phyloP scores from a whole-genome alignment of 352 stramenopile species.

The Elongisporangium undulatum region DNA sequence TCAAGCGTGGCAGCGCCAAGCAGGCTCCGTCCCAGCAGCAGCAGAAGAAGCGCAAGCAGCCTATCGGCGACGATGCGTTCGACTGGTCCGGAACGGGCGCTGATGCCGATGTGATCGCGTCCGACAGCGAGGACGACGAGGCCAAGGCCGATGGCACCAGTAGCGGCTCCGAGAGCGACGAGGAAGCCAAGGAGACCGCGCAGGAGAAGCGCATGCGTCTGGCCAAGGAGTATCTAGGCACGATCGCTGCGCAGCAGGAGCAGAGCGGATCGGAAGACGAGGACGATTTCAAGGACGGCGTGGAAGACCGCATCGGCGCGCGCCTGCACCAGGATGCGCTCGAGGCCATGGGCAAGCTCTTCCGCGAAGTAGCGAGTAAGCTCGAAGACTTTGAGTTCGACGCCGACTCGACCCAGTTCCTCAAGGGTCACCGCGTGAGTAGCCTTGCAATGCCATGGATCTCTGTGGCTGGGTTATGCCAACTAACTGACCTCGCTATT shows the following conservation, averaged over 20 bases:
- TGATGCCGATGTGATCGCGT: slow-evolving; percentile 56
- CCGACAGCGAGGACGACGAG: slow-evolving; percentile 63
- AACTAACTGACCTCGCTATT: slow-evolving; percentile 11
- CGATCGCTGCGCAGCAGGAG: slow-evolving; percentile 72
- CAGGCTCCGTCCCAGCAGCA: slow-evolving; percentile 9
- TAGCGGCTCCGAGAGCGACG: slow-evolving; percentile 25
- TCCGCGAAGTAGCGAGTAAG: slow-evolving; percentile 76
- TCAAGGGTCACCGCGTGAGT: slow-evolving; percentile 54
- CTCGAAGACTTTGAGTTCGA: slow-evolving; percentile 86
- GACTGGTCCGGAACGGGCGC: slow-evolving; percentile 60
- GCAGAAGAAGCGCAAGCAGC: slow-evolving; percentile 57
- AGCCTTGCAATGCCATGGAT: neutral
- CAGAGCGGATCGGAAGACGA: slow-evolving; percentile 24
- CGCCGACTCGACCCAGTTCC: slow-evolving; percentile 65
- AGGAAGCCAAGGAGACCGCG: slow-evolving; percentile 72
- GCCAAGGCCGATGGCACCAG: slow-evolving; percentile 14
- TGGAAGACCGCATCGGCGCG: slow-evolving; percentile 71
- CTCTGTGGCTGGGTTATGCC: slow-evolving; percentile 6
- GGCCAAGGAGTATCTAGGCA: slow-evolving; percentile 86
- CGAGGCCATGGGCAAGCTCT: slow-evolving; percentile 84
- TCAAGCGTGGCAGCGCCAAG: neutral
- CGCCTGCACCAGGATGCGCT: slow-evolving; percentile 82
- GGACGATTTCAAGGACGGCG: slow-evolving; percentile 40
- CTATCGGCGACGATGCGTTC: slow-evolving; percentile 71
- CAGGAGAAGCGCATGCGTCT: slow-evolving; percentile 88